phyloP scores from a whole-genome alignment of 2,329 filamentous ascomycete species.

The Fusarium pseudonygamai region DNA sequence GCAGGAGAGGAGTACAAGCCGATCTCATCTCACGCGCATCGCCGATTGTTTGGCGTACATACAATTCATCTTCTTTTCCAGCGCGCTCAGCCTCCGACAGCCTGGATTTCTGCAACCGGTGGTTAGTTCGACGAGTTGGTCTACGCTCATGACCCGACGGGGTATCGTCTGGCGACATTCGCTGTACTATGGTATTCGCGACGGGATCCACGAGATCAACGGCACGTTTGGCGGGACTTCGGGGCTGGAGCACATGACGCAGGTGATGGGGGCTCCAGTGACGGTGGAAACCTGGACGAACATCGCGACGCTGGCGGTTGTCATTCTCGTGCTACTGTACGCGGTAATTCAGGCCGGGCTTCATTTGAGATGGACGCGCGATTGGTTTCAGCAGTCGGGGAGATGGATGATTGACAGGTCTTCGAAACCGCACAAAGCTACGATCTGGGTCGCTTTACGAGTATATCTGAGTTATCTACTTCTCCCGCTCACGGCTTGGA shows the following conservation, averaged over 20 bases:
- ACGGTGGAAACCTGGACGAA: conserved; percentile 73
- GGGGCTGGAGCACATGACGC: conserved; percentile 73
- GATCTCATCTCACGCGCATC: conserved; percentile 37
- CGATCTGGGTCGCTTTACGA: conserved; percentile 64
- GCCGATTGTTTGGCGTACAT: conserved; percentile 76
- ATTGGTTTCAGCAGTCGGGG: conserved; percentile 52
- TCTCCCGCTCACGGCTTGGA: conserved; percentile 75
- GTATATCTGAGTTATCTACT: conserved; percentile 81
- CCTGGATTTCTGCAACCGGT: conserved; percentile 79
- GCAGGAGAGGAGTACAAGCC: background rate
- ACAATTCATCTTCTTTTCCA: conserved; percentile 77
- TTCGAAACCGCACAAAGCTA: conserved; percentile 48
- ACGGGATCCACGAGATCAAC: conserved; percentile 73
- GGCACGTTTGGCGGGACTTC: conserved; percentile 64
- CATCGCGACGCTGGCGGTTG: conserved; percentile 71
- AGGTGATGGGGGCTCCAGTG: conserved; percentile 72
- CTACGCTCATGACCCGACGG: conserved; percentile 67
- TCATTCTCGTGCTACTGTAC: conserved; percentile 65
- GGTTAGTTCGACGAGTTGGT: conserved; percentile 74
- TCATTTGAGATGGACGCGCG: conserved; percentile 48
- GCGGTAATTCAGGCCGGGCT: conserved; percentile 60
- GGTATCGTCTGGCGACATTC: conserved; percentile 40
- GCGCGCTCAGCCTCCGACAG: conserved; percentile 74
- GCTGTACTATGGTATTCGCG: conserved; percentile 47
- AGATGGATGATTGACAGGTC: conserved; percentile 21